A percentile compares a stretch with the other conserved stretches of the same genome.
Evolutionary conservation across 2,329 filamentous ascomycete species (phyloP).

Genomic region (Onygena corvina): DNA sequence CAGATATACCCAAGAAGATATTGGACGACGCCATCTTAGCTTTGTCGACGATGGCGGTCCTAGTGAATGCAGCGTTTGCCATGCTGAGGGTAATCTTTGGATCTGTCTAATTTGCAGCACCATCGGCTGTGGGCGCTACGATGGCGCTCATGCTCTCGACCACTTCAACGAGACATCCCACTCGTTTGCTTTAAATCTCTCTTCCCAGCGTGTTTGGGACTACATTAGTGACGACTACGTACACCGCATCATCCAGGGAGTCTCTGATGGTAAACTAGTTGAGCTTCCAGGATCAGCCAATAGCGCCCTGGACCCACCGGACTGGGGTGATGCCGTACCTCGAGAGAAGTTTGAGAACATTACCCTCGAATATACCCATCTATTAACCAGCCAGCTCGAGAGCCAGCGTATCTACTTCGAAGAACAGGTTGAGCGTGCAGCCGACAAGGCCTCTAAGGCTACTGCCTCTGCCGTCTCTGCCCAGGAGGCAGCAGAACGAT

Average conservation of each 20-base stretch:
- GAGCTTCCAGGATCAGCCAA: conserved; percentile 59
- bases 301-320: conserved; percentile 32
- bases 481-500: conserved; percentile 55
- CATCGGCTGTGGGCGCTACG: conserved; percentile 88
- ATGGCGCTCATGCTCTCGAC: conserved; percentile 81
- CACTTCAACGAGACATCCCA: conserved; percentile 86
- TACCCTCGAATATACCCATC: conserved; percentile 84
- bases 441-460: conserved; percentile 74
- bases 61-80: conserved; percentile 63
- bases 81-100: conserved; percentile 74
- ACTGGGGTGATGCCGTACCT: conserved; percentile 36
- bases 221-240: conserved; percentile 94
- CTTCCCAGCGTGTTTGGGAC: conserved; percentile 94
- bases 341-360: conserved; percentile 61
- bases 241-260: conserved; percentile 85
- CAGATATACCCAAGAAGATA: conserved; percentile 63
- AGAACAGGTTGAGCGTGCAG: conserved; percentile 76
- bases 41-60: conserved; percentile 43
- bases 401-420: conserved; percentile 90
- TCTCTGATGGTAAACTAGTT: conserved; percentile 82
- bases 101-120: conserved; percentile 89
- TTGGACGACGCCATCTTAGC: conserved; percentile 37
- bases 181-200: conserved; percentile 82
- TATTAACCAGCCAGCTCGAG: conserved; percentile 85
- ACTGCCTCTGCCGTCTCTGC: conserved; percentile 39